Conservation (phyloP, 352 stramenopile species). For the Phytophthora boehmeriae region DNA sequence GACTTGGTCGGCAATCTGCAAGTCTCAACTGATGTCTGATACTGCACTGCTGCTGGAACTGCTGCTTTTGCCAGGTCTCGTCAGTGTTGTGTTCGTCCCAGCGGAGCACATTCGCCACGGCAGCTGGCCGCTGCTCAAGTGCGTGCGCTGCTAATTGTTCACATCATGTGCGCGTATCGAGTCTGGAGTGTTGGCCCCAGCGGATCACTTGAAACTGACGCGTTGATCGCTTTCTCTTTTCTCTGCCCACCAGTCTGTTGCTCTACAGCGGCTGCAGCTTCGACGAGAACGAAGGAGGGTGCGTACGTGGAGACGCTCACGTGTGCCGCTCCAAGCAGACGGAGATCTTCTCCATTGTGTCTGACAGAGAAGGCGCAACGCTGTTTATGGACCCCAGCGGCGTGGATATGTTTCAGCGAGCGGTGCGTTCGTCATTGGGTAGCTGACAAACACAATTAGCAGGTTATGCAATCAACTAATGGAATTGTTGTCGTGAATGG, state of each 20-base stretch:
- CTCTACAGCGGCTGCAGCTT: slow-evolving; percentile 85
- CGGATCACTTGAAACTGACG: not conserved
- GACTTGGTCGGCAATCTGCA: no score
- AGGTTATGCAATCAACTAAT: not conserved
- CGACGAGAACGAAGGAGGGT: slow-evolving; percentile 70
- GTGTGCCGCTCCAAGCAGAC: slow-evolving; percentile 79
- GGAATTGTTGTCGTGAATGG: not conserved
- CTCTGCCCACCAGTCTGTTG: slow-evolving; percentile 54
- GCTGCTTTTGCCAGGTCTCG: slow-evolving; percentile 44
- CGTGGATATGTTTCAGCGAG: slow-evolving; percentile 80
- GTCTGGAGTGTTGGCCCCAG: slow-evolving; percentile 2
- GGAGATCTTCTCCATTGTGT: slow-evolving; percentile 87
- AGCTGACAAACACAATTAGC: not conserved
- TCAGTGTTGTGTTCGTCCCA: slow-evolving; percentile 84
- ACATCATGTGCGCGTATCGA: slow-evolving; percentile 19
- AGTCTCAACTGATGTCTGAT: not conserved
- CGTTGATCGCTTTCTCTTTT: not conserved
- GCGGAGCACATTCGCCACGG: slow-evolving; percentile 67
- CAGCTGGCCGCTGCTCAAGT: slow-evolving; percentile 88
- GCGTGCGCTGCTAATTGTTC: slow-evolving; percentile 29
- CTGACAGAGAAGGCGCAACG: slow-evolving; percentile 75
- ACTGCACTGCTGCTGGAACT: not conserved
- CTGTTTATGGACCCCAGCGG: slow-evolving; percentile 87
- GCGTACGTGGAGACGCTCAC: slow-evolving; percentile 47
- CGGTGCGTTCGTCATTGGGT: slow-evolving; percentile 39